Evolutionary conservation across 148 eudicot genomes (phyloP), one percentile per base, ranked within the genome.

Genomic region (Nyssa sinensis): DNA sequence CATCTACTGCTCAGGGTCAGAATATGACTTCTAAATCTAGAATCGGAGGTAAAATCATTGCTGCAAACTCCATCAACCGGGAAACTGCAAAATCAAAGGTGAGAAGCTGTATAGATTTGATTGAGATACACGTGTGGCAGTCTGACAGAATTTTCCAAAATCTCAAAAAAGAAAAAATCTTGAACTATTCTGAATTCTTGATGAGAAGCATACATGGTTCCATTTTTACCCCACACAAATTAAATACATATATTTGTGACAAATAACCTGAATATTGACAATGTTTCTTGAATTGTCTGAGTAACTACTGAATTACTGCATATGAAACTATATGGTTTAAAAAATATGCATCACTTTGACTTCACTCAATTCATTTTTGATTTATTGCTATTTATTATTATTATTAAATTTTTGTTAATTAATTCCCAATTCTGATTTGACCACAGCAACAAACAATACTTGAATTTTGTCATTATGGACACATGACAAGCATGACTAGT

Each of bases 31-130:
- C 33, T 30, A 69, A 35, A 17, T 32, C 67, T 41, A 39, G 61
- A 12, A 24, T 34, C 19, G 33, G 65, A 60, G 12, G 49, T 25
- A 62, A 67, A 53, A 47, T 65, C 7, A 57, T 66, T 79, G 55
- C 60, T 69, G 57, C 49, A 25, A 76, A 72, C 47, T 72, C 73
- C 28, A 31, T 37, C 47, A 32, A 66, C 44, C 67, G 8, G 57
- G 77, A 67, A 77, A 66, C 75, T 41, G 67, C 67, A 33, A 85
- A 78, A 74, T 69, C 83, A 76, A 86, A 84, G 88, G 92, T 84
- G 70, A 80, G 86, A 70, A 69, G 60, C 49, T 69, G 35, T 31
- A n/a, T 4, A 5, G 12, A 25, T 70, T 76, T 62, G 24, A 39
- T 24, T 47, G 0, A n/a, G 27, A 0, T 12, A 14, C 9, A 14